Evolutionary conservation across 192 early-diverging fungal species (phyloP).

Genomic region (Linnemannia zychae): DNA sequence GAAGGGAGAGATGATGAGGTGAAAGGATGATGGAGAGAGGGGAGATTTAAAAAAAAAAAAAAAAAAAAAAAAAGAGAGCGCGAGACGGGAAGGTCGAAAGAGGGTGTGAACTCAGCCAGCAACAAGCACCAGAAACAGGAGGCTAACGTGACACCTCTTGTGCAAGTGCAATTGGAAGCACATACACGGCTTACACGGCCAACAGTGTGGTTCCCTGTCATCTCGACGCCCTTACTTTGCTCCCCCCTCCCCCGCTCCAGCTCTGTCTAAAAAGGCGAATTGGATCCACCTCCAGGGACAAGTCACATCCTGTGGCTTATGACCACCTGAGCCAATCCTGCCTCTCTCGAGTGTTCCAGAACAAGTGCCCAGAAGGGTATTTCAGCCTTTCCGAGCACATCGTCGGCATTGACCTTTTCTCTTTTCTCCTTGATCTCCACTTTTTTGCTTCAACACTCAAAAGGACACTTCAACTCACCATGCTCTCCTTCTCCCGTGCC

Average conservation of each 20-base stretch:
- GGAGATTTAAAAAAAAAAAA: background rate
- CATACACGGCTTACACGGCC: too few relatives aligned
- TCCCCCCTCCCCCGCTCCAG: too few relatives aligned
- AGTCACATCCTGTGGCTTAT: too few relatives aligned
- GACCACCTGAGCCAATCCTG: background rate
- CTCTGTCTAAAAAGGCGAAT: too few relatives aligned
- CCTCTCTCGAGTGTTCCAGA: background rate
- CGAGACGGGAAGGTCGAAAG: background rate
- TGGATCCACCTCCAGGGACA: too few relatives aligned
- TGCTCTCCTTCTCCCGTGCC: conserved; percentile 54
- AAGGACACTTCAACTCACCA: conserved; percentile 2
- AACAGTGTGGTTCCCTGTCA: too few relatives aligned
- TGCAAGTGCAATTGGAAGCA: too few relatives aligned
- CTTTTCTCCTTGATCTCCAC: conserved; percentile 19
- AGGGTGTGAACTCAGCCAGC: too few relatives aligned
- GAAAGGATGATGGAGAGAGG: background rate
- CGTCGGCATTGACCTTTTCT: background rate
- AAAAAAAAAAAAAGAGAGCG: background rate
- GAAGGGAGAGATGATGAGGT: background rate
- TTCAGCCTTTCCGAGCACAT: background rate
- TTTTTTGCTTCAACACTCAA: conserved; percentile 14
- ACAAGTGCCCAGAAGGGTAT: background rate
- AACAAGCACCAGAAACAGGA: too few relatives aligned
- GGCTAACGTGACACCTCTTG: too few relatives aligned
- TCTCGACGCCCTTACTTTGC: too few relatives aligned